Base-by-base conservation (phyloP, 2,329 filamentous ascomycete genomes). In the Diaporthe velutina region DNA sequence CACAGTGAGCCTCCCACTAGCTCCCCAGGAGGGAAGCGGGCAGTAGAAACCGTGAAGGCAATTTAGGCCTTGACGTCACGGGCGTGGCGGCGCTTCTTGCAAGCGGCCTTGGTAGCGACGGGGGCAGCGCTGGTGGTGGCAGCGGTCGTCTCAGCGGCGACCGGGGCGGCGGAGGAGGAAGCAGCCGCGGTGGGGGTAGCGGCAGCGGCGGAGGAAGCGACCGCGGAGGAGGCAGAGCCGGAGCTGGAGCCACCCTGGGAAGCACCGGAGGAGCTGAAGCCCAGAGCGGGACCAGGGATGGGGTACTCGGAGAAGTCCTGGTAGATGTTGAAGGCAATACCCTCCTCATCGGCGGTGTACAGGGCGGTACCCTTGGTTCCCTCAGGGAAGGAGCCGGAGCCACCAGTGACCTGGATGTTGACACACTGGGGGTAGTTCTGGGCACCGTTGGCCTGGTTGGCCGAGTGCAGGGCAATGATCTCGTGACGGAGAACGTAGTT, bases 371-470 rank as follows among this genome's bases (percentile, higher is more conserved):
- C 79, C 22, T 79, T 71, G 2, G 80, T 81, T 57, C 80, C 80
- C 42, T 30, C 61, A 38, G 80, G 80, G 22, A 77, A 78, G 28
- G 80, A 81, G 73, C 76, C 76, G 73, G 81, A 80, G 61, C 79
- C 78, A 48, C 86, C 85, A 33, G 80, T 83, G 58, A 88, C 83
- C 75, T 84, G 80, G 61, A 87, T 79, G 79, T 87, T 87, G 71
- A 86, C 80, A 78, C 86, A 88, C 80, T 86, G 84, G n/a, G 86
- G 86, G 78, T 88, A 88, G 72, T 83, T 81, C 81, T 88, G 86
- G 4, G 86, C 86, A 50, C 85, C 86, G 75, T 85, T 84, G 75
- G 85, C 82, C 45, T 77, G 71, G 60, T 79, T 77, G 1, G 81
- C 84, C 17, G 81, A 78, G 76, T 88, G 86, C 50, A 88, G 81